Base-by-base conservation (phyloP, 1,284 basidiomycete genomes). In the Rhodotorula sp. region DNA sequence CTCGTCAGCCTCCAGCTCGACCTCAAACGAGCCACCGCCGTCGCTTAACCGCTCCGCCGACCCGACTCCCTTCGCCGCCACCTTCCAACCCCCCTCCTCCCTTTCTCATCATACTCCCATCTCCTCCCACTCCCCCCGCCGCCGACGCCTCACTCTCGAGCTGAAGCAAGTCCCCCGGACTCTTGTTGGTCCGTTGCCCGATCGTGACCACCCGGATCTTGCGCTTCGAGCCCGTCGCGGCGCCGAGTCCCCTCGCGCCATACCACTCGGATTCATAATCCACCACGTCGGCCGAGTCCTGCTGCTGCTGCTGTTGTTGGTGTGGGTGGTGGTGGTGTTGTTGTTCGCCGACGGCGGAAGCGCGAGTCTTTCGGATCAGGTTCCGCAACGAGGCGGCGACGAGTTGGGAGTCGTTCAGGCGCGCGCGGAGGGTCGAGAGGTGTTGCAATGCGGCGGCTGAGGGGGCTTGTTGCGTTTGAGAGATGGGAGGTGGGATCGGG, bases 181-280 rank as follows among this genome's bases (percentile, higher is more conserved):
- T 43, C 56, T 59, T n/a, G 26, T n/a, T 29, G 31, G 8, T 58
- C 8, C 49, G 49, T 14, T n/a, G 49, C 31, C 60, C 69, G n/a
- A 60, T 57, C 31, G 54, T 67, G n/a, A 64, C 15, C 16, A 67
- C 61, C 14, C 56, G 29, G 47, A 67, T 62, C 29, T 48, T 34
- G 3, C 65, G 47, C 56, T 59, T 67, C 43, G 34, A 26, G 10
- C 54, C 64, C 10, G 31, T n/a, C 23, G 56, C 64, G 10, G 20
- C 34, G 20, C 29, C 23, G 5, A 21, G 21, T 1, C 51, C 49
- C 6, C 58, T 23, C 14, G 26, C 52, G n/a, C 69, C 71, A 29
- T 75, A 75, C 74, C 74, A 75, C 48, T 71, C 71, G n/a, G 52
- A 56, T 52, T 73, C 71, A 48, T 75, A 75, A 52, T 73, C 70